phyloP scores from a whole-genome alignment of 805 yeast species.

The Saturnispora quitensis region DNA sequence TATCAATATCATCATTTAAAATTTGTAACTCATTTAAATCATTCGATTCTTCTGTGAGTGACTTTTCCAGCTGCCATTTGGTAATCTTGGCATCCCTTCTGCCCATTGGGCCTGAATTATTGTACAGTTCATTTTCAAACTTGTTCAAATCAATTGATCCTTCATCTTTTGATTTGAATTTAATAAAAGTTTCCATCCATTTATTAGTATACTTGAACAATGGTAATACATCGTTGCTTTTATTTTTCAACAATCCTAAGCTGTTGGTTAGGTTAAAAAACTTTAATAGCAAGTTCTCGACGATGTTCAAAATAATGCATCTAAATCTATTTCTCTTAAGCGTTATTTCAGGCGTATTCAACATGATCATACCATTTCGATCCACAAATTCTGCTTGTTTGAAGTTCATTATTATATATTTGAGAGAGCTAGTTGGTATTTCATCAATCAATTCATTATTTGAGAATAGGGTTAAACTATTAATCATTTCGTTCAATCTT shows the following conservation, averaged over 20 bases:
- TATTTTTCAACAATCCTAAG: neutral
- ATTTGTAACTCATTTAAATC: neutral
- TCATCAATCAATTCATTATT: conserved; percentile 12
- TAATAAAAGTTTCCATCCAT: conserved; percentile 8
- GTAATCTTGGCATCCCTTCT: conserved; percentile 67
- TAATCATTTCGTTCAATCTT: conserved; percentile 2
- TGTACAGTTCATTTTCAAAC: conserved; percentile 4
- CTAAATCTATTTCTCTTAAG: conserved; percentile 10
- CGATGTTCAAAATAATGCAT: conserved; percentile 8
- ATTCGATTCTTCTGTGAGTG: neutral
- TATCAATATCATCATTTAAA: conserved; percentile 22
- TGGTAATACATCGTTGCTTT: neutral
- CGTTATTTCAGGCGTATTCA: conserved; percentile 2
- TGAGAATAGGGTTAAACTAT: conserved; percentile 7
- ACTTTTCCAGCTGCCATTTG: conserved; percentile 44
- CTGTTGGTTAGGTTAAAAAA: neutral
- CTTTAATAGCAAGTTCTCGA: conserved; percentile 7
- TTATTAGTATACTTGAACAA: conserved; percentile 8
- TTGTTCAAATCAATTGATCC: conserved; percentile 9
- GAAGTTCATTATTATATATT: conserved; percentile 1
- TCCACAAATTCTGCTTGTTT: conserved; percentile 13
- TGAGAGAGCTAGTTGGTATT: conserved; percentile 1
- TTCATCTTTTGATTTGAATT: conserved; percentile 5
- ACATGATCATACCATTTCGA: conserved; percentile 12
- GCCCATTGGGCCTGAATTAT: conserved; percentile 29